Evolutionary conservation across 2,329 filamentous ascomycete genomes (phyloP).

Genomic region (Aspergillus floridensis): DNA sequence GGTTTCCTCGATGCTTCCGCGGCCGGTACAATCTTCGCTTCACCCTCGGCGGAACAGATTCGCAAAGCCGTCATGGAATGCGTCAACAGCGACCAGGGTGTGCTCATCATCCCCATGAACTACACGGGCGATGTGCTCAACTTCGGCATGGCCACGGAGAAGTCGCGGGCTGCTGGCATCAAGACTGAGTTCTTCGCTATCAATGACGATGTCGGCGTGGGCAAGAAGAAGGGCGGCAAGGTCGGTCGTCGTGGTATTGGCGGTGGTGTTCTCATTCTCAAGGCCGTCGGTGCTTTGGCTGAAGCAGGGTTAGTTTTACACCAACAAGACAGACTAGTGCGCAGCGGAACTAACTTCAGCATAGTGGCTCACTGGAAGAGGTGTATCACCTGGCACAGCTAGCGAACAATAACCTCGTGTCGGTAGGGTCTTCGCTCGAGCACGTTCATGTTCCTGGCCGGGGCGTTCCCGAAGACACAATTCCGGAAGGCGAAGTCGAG

Average conservation of each 20-base stretch:
- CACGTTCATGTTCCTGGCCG: constrained; percentile 94
- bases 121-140: constrained; percentile 89
- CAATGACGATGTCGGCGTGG: constrained; percentile 88
- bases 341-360: background rate
- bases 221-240: constrained; percentile 77
- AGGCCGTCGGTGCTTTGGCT: constrained; percentile 81
- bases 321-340: background rate
- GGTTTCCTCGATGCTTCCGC: constrained; percentile 79
- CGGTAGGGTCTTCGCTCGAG: constrained; percentile 78
- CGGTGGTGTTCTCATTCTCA: constrained; percentile 86
- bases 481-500: constrained; percentile 58
- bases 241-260: constrained; percentile 88
- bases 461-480: constrained; percentile 52
- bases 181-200: constrained; percentile 87
- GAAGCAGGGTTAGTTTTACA: constrained; percentile 57
- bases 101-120: constrained; percentile 92
- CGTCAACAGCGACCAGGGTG: constrained; percentile 69
- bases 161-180: constrained; percentile 75
- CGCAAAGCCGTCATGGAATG: constrained; percentile 70
- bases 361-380: constrained; percentile 59
- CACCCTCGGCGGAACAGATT: constrained; percentile 78
- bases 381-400: constrained; percentile 70
- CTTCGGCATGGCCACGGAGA: constrained; percentile 91
- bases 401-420: constrained; percentile 72
- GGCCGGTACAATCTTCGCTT: constrained; percentile 83